Evolutionary conservation across 306 rosid species (phyloP), one percentile per base, ranked within the genome.

Genomic region (Lablab purpureus): DNA sequence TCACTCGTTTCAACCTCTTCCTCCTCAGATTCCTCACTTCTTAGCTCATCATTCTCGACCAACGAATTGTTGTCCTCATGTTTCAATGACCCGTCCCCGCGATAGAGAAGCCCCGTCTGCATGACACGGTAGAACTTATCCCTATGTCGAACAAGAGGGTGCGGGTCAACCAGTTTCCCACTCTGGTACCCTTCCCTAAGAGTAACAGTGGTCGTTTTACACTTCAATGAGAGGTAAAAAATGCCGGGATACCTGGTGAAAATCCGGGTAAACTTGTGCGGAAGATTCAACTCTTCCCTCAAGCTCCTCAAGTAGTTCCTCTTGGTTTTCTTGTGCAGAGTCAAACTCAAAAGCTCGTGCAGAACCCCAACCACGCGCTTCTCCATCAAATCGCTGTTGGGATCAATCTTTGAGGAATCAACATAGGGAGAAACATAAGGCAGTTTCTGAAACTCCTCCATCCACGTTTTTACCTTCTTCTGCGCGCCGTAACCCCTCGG

Each of bases 321-420:
- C 88, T 90, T 92, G 10, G 99, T 92, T 78, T 92, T 95, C 87
- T 95, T 95, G 84, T 95, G 98, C 73, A 92, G 66, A 22, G 93
- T 88, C 80, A 95, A 76, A 80, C 94, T 91, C 78, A 95, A 75
- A 47, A 92, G 43, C 89, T 92, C 99, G 65, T 95, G 99, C 52
- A 95, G 78, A 83, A 95, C 90, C 46, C 99, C 98, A 73, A 95
- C 99, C 2, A 88, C 90, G 40, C 98, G 86, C 74, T 95, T 95
- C 89, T 95, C 99, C 99, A 95, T 95, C 52, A 95, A 90, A 54
- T 95, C 99, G 81, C 98, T 92, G 13, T 73, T 82, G 1, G 97
- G 98, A 71, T 91, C 98, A 68, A 95, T 86, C 9, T 76, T 87
- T 18, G 80, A 73, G 1, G 90, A 87, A 80, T 90, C 90, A 72